These are phyloP conservation scores for Aphanomyces cochlioides DNA, from an alignment of 352 stramenopile genomes.

Conservation along the genomic window DNA sequence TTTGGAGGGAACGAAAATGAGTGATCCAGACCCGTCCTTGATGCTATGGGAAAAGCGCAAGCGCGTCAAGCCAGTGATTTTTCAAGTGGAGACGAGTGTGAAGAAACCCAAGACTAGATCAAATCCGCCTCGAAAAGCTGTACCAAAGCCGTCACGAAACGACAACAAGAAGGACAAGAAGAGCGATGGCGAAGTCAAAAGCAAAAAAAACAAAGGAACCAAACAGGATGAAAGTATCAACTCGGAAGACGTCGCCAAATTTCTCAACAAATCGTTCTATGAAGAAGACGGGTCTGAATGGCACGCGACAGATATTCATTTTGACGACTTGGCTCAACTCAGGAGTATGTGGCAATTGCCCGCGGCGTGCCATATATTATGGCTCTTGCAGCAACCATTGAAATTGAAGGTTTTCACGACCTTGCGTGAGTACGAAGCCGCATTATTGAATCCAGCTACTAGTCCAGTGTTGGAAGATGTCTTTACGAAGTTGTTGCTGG, in stretches of 20 bases:
- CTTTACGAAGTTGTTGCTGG: constrained; percentile 80
- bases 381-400: constrained; percentile 74
- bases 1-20: constrained; percentile 9
- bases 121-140: neutral
- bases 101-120: constrained; percentile 11
- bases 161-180: neutral
- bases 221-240: constrained; percentile 11
- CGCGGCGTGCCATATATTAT: constrained; percentile 75
- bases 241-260: constrained; percentile 44
- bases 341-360: constrained; percentile 71
- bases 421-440: constrained; percentile 78
- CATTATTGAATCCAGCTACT: constrained; percentile 64
- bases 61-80: constrained; percentile 22
- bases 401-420: constrained; percentile 73
- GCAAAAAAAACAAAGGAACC: constrained; percentile 28
- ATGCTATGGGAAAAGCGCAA: constrained; percentile 25
- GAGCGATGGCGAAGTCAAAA: constrained; percentile 31
- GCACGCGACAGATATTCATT: constrained; percentile 68
- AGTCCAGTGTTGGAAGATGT: constrained; percentile 75
- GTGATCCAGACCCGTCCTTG: constrained; percentile 18
- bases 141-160: neutral
- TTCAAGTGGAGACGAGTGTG: neutral
- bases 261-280: constrained; percentile 59
- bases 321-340: constrained; percentile 61
- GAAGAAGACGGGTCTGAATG: constrained; percentile 65